Percentiles rank a stretch among this genome's conserved stretches.
Evolutionary conservation across 2,329 filamentous ascomycete genomes (phyloP).

Genomic region (Cadophora luteo-olivacea): DNA sequence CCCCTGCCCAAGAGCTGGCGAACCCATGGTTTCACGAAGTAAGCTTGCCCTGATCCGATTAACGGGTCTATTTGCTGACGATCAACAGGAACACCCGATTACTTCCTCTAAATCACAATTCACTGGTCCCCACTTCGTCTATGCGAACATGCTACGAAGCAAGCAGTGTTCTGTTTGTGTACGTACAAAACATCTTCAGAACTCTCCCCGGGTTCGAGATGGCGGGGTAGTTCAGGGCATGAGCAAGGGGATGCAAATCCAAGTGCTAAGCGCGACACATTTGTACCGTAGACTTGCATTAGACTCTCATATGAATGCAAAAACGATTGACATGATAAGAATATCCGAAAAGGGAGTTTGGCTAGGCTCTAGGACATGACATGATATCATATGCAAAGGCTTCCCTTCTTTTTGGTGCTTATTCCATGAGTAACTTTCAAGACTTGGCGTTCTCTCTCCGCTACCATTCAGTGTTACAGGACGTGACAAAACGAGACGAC

Average conservation of each 20-base stretch:
- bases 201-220: conserved; percentile 21
- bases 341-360: background rate
- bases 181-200: conserved; percentile 30
- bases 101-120: conserved; percentile 79
- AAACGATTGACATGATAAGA: conserved; percentile 32
- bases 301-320: conserved; percentile 42
- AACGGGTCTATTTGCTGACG: conserved; percentile 22
- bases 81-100: conserved; percentile 80
- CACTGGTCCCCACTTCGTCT: conserved; percentile 19
- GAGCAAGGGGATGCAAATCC: conserved; percentile 23
- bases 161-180: conserved; percentile 39
- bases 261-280: conserved; percentile 29
- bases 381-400: conserved; percentile 4
- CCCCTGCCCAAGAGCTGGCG: conserved; percentile 93
- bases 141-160: conserved; percentile 32
- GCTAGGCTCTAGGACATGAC: background rate
- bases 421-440: too few relatives aligned
- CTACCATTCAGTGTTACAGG: too few relatives aligned
- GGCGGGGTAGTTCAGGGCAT: conserved; percentile 25
- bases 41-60: conserved; percentile 45
- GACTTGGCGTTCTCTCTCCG: too few relatives aligned
- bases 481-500: too few relatives aligned
- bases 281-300: conserved; percentile 42
- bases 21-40: conserved; percentile 98
- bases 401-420: background rate